Evolutionary conservation across 495 filamentous ascomycete genomes (phyloP).

Genomic region (Tetracladium setigerum): DNA sequence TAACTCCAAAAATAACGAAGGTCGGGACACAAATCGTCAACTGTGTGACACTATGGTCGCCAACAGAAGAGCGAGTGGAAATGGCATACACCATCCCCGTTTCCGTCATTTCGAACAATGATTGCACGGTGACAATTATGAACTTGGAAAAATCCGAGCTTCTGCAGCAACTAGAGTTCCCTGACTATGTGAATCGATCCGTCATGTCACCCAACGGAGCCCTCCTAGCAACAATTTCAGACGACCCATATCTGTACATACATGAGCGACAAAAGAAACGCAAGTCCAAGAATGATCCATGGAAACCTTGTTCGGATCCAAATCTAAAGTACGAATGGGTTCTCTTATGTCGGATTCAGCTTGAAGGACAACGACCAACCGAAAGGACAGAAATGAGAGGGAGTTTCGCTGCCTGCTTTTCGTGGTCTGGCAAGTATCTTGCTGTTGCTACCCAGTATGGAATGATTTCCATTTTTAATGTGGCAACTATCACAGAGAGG

Average conservation of each 20-base stretch:
- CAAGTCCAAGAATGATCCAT: constrained; percentile 1
- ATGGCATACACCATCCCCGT: constrained; percentile 35
- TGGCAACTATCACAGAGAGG: constrained; percentile 26
- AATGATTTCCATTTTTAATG: constrained; percentile 44
- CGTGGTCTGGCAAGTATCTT: constrained; percentile 40
- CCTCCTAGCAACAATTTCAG: constrained; percentile 76
- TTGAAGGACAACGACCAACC: constrained; percentile 38
- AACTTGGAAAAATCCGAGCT: constrained; percentile 44
- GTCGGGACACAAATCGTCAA: constrained; percentile 43
- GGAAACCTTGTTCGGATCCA: not conserved
- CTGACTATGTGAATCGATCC: constrained; percentile 83
- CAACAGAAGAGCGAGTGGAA: constrained; percentile 17
- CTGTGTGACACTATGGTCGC: constrained; percentile 49
- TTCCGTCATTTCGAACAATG: constrained; percentile 66
- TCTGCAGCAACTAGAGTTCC: constrained; percentile 60
- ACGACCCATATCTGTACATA: constrained; percentile 76
- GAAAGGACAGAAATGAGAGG: constrained; percentile 41
- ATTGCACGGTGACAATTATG: constrained; percentile 75
- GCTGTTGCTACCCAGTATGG: constrained; percentile 52
- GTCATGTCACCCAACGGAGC: constrained; percentile 83
- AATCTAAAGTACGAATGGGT: constrained; percentile 30
- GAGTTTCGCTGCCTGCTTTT: constrained; percentile 49
- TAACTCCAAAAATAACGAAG: constrained; percentile 5
- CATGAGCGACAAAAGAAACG: constrained; percentile 44
- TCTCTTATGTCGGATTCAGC: constrained; percentile 31